A percentile compares a stretch with the other conserved stretches of the same genome.
Conservation (phyloP, 805 yeast genomes). For the Ogataea henricii region DNA sequence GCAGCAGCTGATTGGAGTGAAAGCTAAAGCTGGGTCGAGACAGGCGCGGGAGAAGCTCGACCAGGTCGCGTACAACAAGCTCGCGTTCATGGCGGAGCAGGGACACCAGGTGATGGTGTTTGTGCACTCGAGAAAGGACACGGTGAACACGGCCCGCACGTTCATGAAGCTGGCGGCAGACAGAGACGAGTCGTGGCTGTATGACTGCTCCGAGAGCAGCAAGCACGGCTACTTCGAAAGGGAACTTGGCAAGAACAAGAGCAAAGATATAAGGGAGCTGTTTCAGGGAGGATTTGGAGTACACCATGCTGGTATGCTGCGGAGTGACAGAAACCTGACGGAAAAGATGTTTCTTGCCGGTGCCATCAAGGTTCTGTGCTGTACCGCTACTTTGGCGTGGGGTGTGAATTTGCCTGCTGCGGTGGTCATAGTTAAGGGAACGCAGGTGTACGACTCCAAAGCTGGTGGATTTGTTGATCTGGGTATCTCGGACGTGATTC, state of each 20-base stretch:
- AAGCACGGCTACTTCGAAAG: slow-evolving; percentile 48
- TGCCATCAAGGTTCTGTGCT: slow-evolving; percentile 83
- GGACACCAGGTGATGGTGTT: slow-evolving; percentile 95
- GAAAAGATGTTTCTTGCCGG: slow-evolving; percentile 87
- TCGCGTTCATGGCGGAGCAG: slow-evolving; percentile 60
- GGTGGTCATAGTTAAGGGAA: slow-evolving; percentile 93
- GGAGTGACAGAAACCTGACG: slow-evolving; percentile 85
- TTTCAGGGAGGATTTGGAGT: slow-evolving; percentile 84
- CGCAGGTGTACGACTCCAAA: slow-evolving; percentile 92
- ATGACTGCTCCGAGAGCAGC: slow-evolving; percentile 55
- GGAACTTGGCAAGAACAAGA: slow-evolving; percentile 72
- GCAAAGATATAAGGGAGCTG: slow-evolving; percentile 78
- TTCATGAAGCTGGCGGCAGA: slow-evolving; percentile 69
- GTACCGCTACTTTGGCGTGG: slow-evolving; percentile 99
- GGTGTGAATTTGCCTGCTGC: slow-evolving; percentile 99
- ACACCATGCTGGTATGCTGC: slow-evolving; percentile 96
- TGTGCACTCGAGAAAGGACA: slow-evolving; percentile 94
- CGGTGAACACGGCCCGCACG: slow-evolving; percentile 76
- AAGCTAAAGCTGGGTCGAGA: slow-evolving; percentile 80
- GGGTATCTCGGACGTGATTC: slow-evolving; percentile 95
- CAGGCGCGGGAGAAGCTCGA: slow-evolving; percentile 76
- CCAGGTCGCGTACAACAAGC: slow-evolving; percentile 71
- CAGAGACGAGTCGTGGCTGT: slow-evolving; percentile 54
- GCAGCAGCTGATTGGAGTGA: slow-evolving; percentile 84
- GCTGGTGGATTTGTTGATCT: slow-evolving; percentile 93